Conservation (phyloP, 148 eudicot species). For the Spergularia bocconei region DNA sequence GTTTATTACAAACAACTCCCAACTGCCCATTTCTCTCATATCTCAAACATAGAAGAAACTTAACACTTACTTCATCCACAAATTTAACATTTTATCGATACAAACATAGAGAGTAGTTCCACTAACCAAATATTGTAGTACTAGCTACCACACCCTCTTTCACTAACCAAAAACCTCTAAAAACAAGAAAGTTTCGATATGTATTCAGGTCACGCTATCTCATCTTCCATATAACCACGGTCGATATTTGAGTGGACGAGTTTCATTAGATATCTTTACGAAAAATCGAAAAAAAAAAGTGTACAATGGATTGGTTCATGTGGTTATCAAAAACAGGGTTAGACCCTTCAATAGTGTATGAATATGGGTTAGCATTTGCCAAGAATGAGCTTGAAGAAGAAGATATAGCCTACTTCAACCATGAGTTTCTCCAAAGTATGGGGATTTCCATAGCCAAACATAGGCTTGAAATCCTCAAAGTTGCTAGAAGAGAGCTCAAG, state of each 20-base stretch:
- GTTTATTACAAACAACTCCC: slow-evolving; percentile 23
- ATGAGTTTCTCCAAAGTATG: slow-evolving; percentile 93
- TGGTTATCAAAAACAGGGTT: slow-evolving; percentile 83
- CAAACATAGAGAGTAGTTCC: background rate
- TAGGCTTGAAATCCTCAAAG: slow-evolving; percentile 84
- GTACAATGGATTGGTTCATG: slow-evolving; percentile 76
- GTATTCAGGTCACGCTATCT: background rate
- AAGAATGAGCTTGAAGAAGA: slow-evolving; percentile 86
- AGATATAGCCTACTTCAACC: slow-evolving; percentile 73
- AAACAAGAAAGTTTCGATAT: too few relatives aligned
- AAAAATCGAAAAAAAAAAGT: background rate
- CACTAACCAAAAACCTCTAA: too few relatives aligned
- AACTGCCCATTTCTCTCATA: slow-evolving; percentile 8
- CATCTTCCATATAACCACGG: background rate
- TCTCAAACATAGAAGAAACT: background rate
- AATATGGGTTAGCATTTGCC: slow-evolving; percentile 58
- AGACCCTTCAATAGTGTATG: slow-evolving; percentile 64
- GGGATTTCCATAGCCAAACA: slow-evolving; percentile 90
- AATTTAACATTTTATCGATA: background rate
- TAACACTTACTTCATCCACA: slow-evolving; percentile 1
- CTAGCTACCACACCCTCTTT: background rate
- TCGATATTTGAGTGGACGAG: background rate
- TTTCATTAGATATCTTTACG: background rate
- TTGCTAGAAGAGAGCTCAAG: slow-evolving; percentile 44
- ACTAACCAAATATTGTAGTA: background rate